A percentile compares a stretch with the other conserved stretches of the same genome.
Conservation (phyloP, 2,329 filamentous ascomycete species). For the Dothiorella sarmentorum region DNA sequence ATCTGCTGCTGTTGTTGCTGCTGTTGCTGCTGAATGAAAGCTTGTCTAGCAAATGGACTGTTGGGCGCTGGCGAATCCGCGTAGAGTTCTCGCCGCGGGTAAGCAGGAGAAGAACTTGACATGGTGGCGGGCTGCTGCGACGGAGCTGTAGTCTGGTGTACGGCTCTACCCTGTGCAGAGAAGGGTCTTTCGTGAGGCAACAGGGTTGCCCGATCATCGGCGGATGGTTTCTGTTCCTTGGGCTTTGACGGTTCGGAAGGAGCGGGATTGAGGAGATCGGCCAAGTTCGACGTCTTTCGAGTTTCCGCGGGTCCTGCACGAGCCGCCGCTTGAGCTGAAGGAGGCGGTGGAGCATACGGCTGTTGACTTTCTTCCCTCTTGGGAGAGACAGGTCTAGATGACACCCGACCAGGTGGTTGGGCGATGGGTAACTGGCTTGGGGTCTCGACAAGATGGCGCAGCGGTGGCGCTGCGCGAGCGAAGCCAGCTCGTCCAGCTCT, state of each 20-base stretch:
- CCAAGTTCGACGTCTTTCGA: constrained; percentile 34
- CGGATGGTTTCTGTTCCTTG: constrained; percentile 6
- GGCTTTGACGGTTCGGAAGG: constrained; percentile 8
- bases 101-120: constrained; percentile 13
- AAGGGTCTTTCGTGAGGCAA: constrained; percentile 12
- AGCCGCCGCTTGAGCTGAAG: constrained; percentile 9
- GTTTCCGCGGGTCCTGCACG: constrained; percentile 27
- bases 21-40: background rate
- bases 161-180: constrained; percentile 9
- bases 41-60: constrained; percentile 8
- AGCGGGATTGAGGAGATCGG: constrained; percentile 35
- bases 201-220: constrained; percentile 1
- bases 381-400: constrained; percentile 5
- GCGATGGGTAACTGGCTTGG: constrained; percentile 23
- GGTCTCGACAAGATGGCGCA: constrained; percentile 27
- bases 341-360: background rate
- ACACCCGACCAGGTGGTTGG: constrained; percentile 13
- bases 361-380: constrained; percentile 16
- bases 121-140: background rate
- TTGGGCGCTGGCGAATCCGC: constrained; percentile 1
- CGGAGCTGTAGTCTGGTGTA: constrained; percentile 9
- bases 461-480: constrained; percentile 19
- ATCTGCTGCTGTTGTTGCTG: constrained; percentile 7
- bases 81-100: constrained; percentile 1
- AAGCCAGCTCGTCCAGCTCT: constrained; percentile 25